Evolutionary conservation across 163 green algal genomes (phyloP), one percentile per base, ranked within the genome.

Genomic region (Coccomyxa subellipsoidea): DNA sequence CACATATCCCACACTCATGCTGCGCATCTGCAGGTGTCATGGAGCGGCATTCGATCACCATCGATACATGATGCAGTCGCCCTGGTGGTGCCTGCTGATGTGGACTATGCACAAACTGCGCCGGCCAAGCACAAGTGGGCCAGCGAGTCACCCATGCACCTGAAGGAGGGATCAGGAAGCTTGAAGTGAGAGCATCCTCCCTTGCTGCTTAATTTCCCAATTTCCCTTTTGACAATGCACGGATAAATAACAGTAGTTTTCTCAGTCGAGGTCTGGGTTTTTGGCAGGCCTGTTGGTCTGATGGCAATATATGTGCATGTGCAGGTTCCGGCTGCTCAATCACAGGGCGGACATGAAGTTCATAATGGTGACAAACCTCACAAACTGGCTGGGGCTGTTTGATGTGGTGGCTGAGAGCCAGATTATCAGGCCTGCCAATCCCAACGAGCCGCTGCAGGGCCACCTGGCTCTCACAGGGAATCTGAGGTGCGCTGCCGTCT

Each of bases 51-150:
- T 4, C 27, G 34, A 21, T 29, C 77, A 9, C 84, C 84, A 21
- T 40, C 47, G 27, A 35, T 70, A 36, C 85, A 93, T 54, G 92
- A 95, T 76, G 89, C 86, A 35, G 77, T 95, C 0, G 91, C 83
- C 0, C 80, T 95, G 7, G 83, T 87, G 25, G 88, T 86, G 23
- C 89, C 92, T 0, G 88, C 86, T 0, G 83, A 73, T 35, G 90
- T 83, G 6, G 84, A 93, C 79, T 31, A 87, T 0, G 59, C 36
- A 0, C 15, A 76, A 0, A 89, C 80, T 0, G 82, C 87, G 8
- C 91, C 92, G 29, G 81, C 89, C 76, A 96, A 97, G 84, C 95
- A 91, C 78, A 88, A 89, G 15, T 92, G 89, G 70, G 87, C 87
- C 0, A 83, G 84, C 0, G 38, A 69, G 38, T 70, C 78, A 29